Evolutionary conservation across 2,329 filamentous ascomycete species (phyloP).

Genomic region (Graphilbum fragrans): DNA sequence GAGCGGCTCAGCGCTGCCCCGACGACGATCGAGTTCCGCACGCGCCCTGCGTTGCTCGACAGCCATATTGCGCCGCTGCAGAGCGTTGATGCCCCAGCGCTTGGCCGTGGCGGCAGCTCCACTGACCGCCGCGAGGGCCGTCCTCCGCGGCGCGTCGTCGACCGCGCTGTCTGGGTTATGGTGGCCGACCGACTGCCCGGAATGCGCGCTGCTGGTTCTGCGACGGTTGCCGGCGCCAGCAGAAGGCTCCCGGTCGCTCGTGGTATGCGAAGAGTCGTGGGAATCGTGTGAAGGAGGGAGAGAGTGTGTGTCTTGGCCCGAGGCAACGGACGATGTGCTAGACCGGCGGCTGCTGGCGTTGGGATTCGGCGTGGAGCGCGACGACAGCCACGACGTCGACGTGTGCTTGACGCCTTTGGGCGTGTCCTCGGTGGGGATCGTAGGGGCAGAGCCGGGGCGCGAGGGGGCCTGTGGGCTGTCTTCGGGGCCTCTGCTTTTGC

Average conservation of each 20-base stretch:
- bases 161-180: no score
- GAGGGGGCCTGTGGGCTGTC: no score
- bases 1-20: conserved; percentile 16
- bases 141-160: conserved; percentile 20
- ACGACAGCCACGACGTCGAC: conserved; percentile 34
- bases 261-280: no score
- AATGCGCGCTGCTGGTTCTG: not conserved
- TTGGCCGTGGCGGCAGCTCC: conserved; percentile 43
- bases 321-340: conserved; percentile 16
- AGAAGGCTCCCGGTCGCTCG: not conserved
- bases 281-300: not conserved
- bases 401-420: no score
- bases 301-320: not conserved
- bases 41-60: conserved; percentile 4
- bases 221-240: not conserved
- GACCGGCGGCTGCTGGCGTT: conserved; percentile 21
- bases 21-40: not conserved
- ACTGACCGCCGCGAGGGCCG: conserved; percentile 33
- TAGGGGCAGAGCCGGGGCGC: no score
- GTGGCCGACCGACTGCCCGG: not conserved
- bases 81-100: conserved; percentile 47
- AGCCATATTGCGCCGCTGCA: conserved; percentile 27
- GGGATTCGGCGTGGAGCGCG: conserved; percentile 38
- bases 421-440: no score
- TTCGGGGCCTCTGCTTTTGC: conserved; percentile 9